phyloP scores from a whole-genome alignment of 805 yeast genomes.

The Metschnikowia noctiluminum region DNA sequence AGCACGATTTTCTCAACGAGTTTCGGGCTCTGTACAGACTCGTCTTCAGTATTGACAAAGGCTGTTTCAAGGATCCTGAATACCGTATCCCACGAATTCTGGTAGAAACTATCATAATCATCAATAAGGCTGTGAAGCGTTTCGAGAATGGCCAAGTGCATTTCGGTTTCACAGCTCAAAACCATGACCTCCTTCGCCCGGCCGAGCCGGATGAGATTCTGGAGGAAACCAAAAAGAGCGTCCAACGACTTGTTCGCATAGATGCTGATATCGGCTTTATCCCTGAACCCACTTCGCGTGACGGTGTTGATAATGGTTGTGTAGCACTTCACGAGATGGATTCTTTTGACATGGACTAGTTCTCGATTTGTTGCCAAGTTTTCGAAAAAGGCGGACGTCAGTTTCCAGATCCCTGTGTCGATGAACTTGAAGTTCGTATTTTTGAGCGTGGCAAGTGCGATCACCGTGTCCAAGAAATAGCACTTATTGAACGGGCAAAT shows the following conservation, averaged over 20 bases:
- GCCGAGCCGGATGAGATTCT: constrained; percentile 36
- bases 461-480: constrained; percentile 52
- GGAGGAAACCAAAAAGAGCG: constrained; percentile 46
- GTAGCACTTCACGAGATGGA: constrained; percentile 48
- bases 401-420: constrained; percentile 43
- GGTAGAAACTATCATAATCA: constrained; percentile 61
- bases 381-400: constrained; percentile 45
- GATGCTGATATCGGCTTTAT: constrained; percentile 17
- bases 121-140: constrained; percentile 74
- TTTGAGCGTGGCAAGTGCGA: constrained; percentile 51
- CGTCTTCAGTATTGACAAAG: constrained; percentile 32
- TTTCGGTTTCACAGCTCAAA: constrained; percentile 61
- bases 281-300: constrained; percentile 40
- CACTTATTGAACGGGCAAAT: constrained; percentile 54
- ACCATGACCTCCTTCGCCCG: constrained; percentile 42
- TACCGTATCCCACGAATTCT: constrained; percentile 70
- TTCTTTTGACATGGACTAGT: constrained; percentile 41
- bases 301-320: constrained; percentile 45
- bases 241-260: constrained; percentile 39
- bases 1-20: constrained; percentile 47
- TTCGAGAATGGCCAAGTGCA: constrained; percentile 57
- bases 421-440: constrained; percentile 48
- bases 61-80: constrained; percentile 61
- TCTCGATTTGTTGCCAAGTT: constrained; percentile 43
- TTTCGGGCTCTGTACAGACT: constrained; percentile 22